A percentile compares a stretch with the other conserved stretches of the same genome.
Evolutionary conservation across 768 basidiomycete species (phyloP).

Genomic region (Amanita molliuscula): DNA sequence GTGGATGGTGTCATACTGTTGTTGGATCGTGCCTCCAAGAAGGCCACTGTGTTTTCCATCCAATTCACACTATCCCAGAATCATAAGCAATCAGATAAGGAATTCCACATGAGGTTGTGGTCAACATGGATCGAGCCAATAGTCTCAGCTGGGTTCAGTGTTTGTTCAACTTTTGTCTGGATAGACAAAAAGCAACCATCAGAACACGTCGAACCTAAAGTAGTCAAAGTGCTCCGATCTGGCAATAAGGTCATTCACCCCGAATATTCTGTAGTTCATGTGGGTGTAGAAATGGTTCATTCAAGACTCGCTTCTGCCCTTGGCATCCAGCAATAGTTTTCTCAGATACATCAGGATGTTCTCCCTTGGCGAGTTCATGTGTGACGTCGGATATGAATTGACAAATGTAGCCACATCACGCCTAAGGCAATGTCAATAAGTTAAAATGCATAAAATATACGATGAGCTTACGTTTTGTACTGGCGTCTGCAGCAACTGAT

Average conservation of each 20-base stretch:
- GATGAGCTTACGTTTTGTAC: constrained; percentile 70
- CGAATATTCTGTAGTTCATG: constrained; percentile 9
- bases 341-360: constrained; percentile 48
- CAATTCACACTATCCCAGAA: constrained; percentile 11
- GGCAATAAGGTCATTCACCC: constrained; percentile 7
- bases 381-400: constrained; percentile 93
- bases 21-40: constrained; percentile 7
- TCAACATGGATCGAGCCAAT: constrained; percentile 6
- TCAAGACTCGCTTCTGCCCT: constrained; percentile 9
- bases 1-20: constrained; percentile 11
- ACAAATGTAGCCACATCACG: constrained; percentile 91
- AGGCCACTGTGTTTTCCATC: constrained; percentile 9
- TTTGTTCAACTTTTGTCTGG: constrained; percentile 11
- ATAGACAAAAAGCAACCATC: constrained; percentile 10
- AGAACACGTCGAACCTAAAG: constrained; percentile 4
- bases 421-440: constrained; percentile 34
- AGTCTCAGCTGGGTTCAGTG: constrained; percentile 7
- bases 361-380: constrained; percentile 77
- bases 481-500: constrained; percentile 64
- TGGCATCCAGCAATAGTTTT: constrained; percentile 2
- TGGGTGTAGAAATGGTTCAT: constrained; percentile 9
- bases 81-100: constrained; percentile 9
- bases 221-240: constrained; percentile 8
- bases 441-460: background rate
- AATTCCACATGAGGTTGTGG: constrained; percentile 9